Evolutionary conservation across 768 basidiomycete genomes (phyloP), one percentile per base, ranked within the genome.

Genomic region (Russula emetica): DNA sequence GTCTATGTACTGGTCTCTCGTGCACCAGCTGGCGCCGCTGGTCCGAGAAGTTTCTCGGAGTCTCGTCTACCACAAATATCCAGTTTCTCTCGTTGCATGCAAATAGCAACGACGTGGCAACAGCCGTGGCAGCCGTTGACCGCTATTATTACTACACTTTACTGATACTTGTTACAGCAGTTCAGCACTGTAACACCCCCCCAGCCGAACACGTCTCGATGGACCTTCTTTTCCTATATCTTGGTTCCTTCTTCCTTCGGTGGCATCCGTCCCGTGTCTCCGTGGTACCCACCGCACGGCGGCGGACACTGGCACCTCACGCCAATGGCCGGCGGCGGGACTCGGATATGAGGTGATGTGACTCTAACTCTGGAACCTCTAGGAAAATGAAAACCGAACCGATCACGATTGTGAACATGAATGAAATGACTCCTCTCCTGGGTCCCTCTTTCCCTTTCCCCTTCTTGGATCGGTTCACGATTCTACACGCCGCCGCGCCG

Each of bases 211-310:
- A 47, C 45, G 44, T 36, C 22, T 36, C 22, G 22, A 24, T 34
- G 42, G 4, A 24, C 36, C 52, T 55, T 61, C 50, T 26, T 47
- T 61, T 55, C 53, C 53, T 26, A n/a, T n/a, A 38, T 45, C 40
- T 61, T 14, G 36, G 36, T 22, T 45, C n/a, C 5, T n/a, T 9
- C 45, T 40, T 22, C 18, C 26, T 34, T 61, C 60, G 44, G 44
- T 61, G 22, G 26, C 60, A 32, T 55, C 54, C 53, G 50, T n/a
- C 45, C 45, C 45, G 45, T 47, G 45, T 47, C 38, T 34, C 53
- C 40, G 58, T 59, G 13, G 24, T 22, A 54, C 32, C n/a, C 30
- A 53, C 30, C 53, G 34, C 60, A 42, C 20, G 44, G 44, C 44
- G 44, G 9, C 44, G 44, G 44, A 9, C 44, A 20, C 20, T 44